Evolutionary conservation across 2,329 filamentous ascomycete genomes (phyloP), one percentile per base, ranked within the genome.

Genomic region (Calonectria ilicicola): DNA sequence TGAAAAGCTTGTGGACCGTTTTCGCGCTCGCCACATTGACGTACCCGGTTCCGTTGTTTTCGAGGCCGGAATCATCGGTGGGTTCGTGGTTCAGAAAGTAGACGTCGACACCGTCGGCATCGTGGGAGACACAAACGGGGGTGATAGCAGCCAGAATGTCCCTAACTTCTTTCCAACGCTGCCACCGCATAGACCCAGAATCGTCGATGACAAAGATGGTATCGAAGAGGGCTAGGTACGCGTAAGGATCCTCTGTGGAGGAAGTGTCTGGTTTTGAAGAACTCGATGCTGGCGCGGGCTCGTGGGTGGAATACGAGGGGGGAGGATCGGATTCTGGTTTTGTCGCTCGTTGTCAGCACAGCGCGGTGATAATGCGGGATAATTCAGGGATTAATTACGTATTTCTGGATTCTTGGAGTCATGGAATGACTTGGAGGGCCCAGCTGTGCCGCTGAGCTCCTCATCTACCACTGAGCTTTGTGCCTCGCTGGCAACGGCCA

Each of bases 171-270:
- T 85, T 83, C 96, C 96, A 98, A 26, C 89, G 89, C n/a, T 86
- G 81, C 19, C 93, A 94, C 1, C 87, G 86, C 96, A 98, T 98
- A 77, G 93, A 96, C 5, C 91, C 91, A n/a, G 93, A 95, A 85
- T 98, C 96, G 81, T 98, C 96, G 81, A 98, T 95, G 1, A 98
- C 85, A 82, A 98, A 96, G 68, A 96, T 85, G 40, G 95, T 98
- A 84, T 98, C 95, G 81, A 98, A 98, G 17, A 88, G 88, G 49
- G 85, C 82, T 4, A 98, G 91, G 81, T 97, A 97, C 2, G 91
- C 89, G 81, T 94, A 97, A 1, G 88, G 90, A 78, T 95, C 93
- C 76, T 95, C 92, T 23, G 85, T 83, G 9, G 82, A 83, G 21
- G 53, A 26, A 5, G 10, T 46, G 8, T 2, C 42, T 6, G 19